Percentiles rank a stretch among this genome's conserved stretches.
These are phyloP conservation scores for Podospora comata DNA, from an alignment of 495 filamentous ascomycete genomes.

Conservation along the genomic window DNA sequence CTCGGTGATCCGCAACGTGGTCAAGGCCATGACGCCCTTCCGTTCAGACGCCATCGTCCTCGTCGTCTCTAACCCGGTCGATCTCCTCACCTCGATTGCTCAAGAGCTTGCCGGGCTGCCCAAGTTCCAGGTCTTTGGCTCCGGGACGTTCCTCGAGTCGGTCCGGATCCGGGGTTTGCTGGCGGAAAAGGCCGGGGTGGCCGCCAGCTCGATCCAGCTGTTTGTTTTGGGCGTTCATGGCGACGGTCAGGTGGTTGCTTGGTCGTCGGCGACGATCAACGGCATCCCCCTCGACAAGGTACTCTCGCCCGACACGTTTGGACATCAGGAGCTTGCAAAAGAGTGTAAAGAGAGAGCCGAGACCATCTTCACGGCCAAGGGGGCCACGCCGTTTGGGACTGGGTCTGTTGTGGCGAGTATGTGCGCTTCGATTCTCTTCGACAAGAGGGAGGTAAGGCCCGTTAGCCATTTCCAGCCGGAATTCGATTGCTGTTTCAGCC, in stretches of 20 bases:
- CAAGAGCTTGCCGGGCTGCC: too few species aligned
- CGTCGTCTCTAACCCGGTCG: too few species aligned
- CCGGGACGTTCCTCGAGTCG: too few species aligned
- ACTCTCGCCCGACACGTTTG: constrained; percentile 19
- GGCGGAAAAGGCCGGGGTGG: constrained; percentile 35
- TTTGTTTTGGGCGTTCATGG: constrained; percentile 47
- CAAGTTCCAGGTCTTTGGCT: too few species aligned
- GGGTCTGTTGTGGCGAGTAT: constrained; percentile 36
- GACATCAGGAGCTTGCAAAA: constrained; percentile 26
- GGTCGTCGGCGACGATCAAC: constrained; percentile 37
- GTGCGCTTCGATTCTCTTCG: not conserved
- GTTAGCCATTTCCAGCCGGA: too few species aligned
- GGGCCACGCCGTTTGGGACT: constrained; percentile 42
- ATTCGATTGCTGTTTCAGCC: too few species aligned
- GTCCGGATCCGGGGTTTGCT: constrained; percentile 33
- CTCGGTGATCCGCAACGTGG: constrained; percentile 36
- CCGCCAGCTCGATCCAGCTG: constrained; percentile 38
- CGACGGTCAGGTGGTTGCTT: constrained; percentile 42
- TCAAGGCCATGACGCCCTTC: constrained; percentile 38
- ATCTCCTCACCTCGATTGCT: too few species aligned
- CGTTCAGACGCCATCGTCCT: too few species aligned
- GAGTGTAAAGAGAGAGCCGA: constrained; percentile 34
- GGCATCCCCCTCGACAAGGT: constrained; percentile 32
- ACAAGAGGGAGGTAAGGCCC: too few species aligned
- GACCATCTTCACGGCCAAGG: constrained; percentile 38